Evolutionary conservation across 2,329 filamentous ascomycete species (phyloP).

Genomic region (Hymenoscyphus infarciens): DNA sequence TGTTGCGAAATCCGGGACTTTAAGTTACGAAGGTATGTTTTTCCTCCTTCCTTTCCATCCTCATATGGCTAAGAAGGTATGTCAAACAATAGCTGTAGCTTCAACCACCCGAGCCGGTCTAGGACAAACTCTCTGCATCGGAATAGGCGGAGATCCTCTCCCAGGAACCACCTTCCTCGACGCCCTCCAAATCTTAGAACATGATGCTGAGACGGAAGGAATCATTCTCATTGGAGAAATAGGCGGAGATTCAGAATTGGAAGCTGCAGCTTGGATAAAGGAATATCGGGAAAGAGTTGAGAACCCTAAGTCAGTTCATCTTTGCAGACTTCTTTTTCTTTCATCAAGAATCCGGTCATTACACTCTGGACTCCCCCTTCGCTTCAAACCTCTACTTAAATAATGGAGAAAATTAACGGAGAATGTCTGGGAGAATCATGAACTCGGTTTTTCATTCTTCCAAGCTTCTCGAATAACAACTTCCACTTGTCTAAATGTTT

Average conservation of each 20-base stretch:
- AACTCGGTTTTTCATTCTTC: too few relatives aligned
- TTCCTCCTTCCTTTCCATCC: neutral
- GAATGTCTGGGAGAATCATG: too few relatives aligned
- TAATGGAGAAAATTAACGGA: too few relatives aligned
- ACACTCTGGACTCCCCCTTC: too few relatives aligned
- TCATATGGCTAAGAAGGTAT: neutral
- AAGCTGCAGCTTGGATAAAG: conserved; percentile 70
- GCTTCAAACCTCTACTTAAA: too few relatives aligned
- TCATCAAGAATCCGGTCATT: too few relatives aligned
- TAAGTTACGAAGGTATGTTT: conserved; percentile 60
- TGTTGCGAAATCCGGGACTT: conserved; percentile 69
- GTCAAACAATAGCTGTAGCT: conserved; percentile 53
- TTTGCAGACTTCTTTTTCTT: neutral
- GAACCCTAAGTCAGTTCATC: conserved; percentile 58
- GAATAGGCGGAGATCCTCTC: conserved; percentile 69
- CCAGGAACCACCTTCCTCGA: conserved; percentile 73
- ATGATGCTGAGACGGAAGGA: conserved; percentile 62
- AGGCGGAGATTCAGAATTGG: conserved; percentile 61
- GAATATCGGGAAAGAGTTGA: conserved; percentile 55
- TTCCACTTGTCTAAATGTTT: too few relatives aligned
- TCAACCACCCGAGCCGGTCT: conserved; percentile 66
- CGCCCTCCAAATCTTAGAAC: conserved; percentile 61
- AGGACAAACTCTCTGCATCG: conserved; percentile 69
- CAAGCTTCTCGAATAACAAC: too few relatives aligned
- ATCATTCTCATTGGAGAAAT: conserved; percentile 67